Percentiles rank a stretch among this genome's conserved stretches.
Evolutionary conservation across 2,329 filamentous ascomycete species (phyloP).

Genomic region (Stachybotrys elegans): DNA sequence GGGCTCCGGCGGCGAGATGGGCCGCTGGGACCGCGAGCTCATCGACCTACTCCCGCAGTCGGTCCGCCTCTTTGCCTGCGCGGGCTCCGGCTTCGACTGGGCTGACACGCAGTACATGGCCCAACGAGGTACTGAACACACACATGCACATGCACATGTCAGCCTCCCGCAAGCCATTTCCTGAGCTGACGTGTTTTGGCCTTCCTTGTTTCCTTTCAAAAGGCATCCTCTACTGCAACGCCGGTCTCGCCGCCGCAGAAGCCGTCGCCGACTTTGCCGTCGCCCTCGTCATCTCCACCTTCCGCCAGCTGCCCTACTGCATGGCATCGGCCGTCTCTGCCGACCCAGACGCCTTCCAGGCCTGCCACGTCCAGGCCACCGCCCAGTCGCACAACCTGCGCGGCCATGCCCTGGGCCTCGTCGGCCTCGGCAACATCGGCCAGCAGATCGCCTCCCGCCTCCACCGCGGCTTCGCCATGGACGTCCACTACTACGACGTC

Average conservation of each 20-base stretch:
- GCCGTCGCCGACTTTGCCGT: constrained; percentile 69
- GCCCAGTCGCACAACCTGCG: constrained; percentile 59
- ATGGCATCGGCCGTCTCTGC: constrained; percentile 45
- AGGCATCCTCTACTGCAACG: constrained; percentile 69
- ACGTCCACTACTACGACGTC: constrained; percentile 59
- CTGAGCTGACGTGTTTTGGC: too few relatives aligned
- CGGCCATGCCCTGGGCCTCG: constrained; percentile 55
- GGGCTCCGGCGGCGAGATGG: constrained; percentile 62
- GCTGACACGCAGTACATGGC: constrained; percentile 58
- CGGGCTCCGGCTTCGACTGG: constrained; percentile 64
- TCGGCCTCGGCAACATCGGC: constrained; percentile 66
- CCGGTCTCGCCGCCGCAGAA: constrained; percentile 64
- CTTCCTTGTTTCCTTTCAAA: not conserved
- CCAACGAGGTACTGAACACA: constrained; percentile 41
- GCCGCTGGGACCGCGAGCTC: constrained; percentile 56
- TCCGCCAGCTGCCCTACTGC: constrained; percentile 64
- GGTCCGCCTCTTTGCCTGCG: constrained; percentile 58
- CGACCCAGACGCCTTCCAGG: constrained; percentile 37
- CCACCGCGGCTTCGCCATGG: constrained; percentile 58
- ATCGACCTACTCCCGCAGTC: constrained; percentile 49
- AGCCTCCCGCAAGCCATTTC: too few relatives aligned
- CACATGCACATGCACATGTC: not conserved
- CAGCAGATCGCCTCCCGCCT: constrained; percentile 53
- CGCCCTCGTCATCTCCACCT: constrained; percentile 63
- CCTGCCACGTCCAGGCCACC: constrained; percentile 57